These are phyloP conservation scores for Linum tenue DNA, from an alignment of 345 rosid species.

Conservation along the genomic window DNA sequence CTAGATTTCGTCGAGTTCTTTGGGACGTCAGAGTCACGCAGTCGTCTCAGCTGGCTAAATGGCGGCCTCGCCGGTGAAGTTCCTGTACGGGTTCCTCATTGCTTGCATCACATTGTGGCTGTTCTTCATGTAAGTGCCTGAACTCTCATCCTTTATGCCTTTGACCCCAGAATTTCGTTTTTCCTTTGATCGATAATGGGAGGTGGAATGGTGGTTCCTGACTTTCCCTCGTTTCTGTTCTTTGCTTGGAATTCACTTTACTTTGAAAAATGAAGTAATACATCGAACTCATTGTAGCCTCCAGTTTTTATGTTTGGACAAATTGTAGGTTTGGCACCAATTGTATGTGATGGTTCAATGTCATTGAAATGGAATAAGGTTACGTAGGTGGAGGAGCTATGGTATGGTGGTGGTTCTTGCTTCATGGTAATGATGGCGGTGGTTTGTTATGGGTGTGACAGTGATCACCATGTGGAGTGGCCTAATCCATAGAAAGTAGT, in stretches of 20 bases:
- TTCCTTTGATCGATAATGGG: neutral
- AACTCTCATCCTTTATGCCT: neutral
- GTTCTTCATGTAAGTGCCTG: conserved; percentile 66
- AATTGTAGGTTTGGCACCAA: neutral
- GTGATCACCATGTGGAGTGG: neutral
- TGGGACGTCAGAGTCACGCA: neutral
- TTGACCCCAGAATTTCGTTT: neutral
- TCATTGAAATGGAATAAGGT: too few species aligned
- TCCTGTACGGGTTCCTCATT: conserved; percentile 76
- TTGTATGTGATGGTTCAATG: neutral
- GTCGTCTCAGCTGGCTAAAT: conserved; percentile 23
- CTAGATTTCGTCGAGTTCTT: conserved; percentile 18
- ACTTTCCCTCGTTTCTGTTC: neutral
- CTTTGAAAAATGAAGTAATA: neutral
- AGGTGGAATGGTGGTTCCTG: too few species aligned
- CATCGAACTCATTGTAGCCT: too few species aligned
- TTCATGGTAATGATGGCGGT: neutral
- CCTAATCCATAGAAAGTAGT: neutral
- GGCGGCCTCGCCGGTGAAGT: conserved; percentile 87
- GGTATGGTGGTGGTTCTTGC: neutral
- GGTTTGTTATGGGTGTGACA: neutral
- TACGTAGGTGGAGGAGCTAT: neutral
- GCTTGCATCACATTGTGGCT: conserved; percentile 73
- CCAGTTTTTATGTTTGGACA: too few species aligned
- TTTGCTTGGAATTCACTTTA: neutral